A percentile compares a stretch with the other conserved stretches of the same genome.
These are phyloP conservation scores for Knoxia roxburghii DNA, from an alignment of 257 asterid species.

Conservation along the genomic window DNA sequence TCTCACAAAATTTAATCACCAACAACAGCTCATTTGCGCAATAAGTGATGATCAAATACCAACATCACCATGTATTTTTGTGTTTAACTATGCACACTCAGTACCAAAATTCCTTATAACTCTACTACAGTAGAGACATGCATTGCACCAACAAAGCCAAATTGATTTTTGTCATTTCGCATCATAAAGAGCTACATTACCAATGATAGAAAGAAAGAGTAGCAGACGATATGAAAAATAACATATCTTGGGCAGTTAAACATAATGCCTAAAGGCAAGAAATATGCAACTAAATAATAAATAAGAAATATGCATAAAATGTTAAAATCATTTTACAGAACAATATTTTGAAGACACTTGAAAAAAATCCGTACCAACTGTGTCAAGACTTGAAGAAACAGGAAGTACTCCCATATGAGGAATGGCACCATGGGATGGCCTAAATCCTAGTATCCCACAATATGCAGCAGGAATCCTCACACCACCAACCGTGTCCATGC, in stretches of 20 bases:
- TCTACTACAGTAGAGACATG: neutral
- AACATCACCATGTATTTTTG: neutral
- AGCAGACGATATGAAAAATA: neutral
- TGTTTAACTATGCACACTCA: neutral
- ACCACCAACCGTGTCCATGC: constrained; percentile 92
- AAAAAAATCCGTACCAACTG: constrained; percentile 58
- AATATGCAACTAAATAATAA: neutral
- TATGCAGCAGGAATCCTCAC: constrained; percentile 91
- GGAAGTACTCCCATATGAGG: constrained; percentile 70
- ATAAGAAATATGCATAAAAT: neutral
- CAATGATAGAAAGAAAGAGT: neutral
- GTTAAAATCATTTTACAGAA: neutral
- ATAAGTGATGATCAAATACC: neutral
- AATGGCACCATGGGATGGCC: constrained; percentile 79
- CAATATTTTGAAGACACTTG: neutral
- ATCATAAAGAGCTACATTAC: neutral
- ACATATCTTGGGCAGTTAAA: neutral
- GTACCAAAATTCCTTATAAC: neutral
- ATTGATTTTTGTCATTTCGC: neutral
- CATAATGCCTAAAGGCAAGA: constrained; percentile 2
- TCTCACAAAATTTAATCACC: constrained; percentile 1
- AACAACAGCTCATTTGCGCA: neutral
- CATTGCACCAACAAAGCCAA: neutral
- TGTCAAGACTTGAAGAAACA: constrained; percentile 83
- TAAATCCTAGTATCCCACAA: constrained; percentile 88